These are phyloP conservation scores for Phytopythium chamaehyphon DNA, from an alignment of 352 stramenopile species.

Conservation along the genomic window DNA sequence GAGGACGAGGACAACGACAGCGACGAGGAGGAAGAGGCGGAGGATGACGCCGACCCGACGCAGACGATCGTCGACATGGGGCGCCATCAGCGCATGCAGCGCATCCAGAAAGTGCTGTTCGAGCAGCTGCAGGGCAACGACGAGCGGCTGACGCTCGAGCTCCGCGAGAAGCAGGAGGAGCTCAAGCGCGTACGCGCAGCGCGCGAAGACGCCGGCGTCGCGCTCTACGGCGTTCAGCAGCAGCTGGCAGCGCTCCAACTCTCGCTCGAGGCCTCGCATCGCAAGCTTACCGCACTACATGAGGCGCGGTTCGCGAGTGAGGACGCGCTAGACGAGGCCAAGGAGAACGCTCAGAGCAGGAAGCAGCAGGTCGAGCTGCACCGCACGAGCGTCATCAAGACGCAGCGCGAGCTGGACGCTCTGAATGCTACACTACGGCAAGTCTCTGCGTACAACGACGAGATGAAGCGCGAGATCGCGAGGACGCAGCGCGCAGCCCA, in stretches of 20 bases:
- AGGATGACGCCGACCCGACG: slow-evolving; percentile 56
- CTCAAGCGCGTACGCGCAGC: slow-evolving; percentile 55
- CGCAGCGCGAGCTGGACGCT: slow-evolving; percentile 84
- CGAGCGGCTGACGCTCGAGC: slow-evolving; percentile 60
- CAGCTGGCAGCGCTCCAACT: slow-evolving; percentile 92
- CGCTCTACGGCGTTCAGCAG: slow-evolving; percentile 94
- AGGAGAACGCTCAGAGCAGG: slow-evolving; percentile 54
- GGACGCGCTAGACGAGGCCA: slow-evolving; percentile 70
- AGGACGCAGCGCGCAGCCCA: slow-evolving; percentile 89
- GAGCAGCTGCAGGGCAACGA: slow-evolving; percentile 78
- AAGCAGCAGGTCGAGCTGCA: slow-evolving; percentile 60
- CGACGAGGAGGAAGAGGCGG: slow-evolving; percentile 48
- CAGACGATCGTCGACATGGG: slow-evolving; percentile 84
- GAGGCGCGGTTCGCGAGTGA: slow-evolving; percentile 67
- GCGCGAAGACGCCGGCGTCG: slow-evolving; percentile 89
- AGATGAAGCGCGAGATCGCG: slow-evolving; percentile 94
- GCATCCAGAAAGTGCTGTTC: slow-evolving; percentile 81
- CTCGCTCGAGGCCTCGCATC: slow-evolving; percentile 79
- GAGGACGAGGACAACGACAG: slow-evolving; percentile 34
- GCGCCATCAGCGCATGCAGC: slow-evolving; percentile 74
- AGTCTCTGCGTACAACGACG: slow-evolving; percentile 92
- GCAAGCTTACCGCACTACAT: slow-evolving; percentile 57
- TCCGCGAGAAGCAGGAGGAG: slow-evolving; percentile 78
- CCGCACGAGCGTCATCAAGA: slow-evolving; percentile 71
- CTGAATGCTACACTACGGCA: slow-evolving; percentile 83